These are phyloP conservation scores for Penicillium glabrum DNA, from an alignment of 2,329 filamentous ascomycete genomes.

Conservation along the genomic window DNA sequence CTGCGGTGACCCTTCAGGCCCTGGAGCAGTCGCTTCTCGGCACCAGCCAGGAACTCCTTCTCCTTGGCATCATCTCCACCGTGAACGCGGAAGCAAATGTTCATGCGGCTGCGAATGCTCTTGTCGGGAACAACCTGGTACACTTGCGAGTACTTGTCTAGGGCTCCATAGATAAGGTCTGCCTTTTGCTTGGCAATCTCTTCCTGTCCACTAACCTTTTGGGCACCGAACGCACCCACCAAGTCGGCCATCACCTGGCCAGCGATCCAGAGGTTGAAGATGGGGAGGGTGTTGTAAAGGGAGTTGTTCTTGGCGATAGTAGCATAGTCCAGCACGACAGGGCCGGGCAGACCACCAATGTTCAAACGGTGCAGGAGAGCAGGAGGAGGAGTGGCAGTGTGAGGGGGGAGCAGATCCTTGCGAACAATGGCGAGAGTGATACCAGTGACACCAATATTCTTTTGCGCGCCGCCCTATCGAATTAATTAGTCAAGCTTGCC, in stretches of 20 bases:
- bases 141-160: constrained; percentile 71
- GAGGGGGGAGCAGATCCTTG: constrained; percentile 74
- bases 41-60: constrained; percentile 75
- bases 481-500: constrained; percentile 11
- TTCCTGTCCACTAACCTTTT: constrained; percentile 75
- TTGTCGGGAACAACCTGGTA: constrained; percentile 79
- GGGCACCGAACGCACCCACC: constrained; percentile 61
- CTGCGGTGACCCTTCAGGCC: constrained; percentile 87
- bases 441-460: constrained; percentile 86
- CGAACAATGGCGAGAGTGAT: constrained; percentile 83
- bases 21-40: constrained; percentile 65
- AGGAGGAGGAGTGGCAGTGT: constrained; percentile 63
- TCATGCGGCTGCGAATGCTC: constrained; percentile 80
- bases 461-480: constrained; percentile 71
- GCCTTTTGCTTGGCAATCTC: constrained; percentile 73
- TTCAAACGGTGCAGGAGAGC: constrained; percentile 70
- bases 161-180: constrained; percentile 68
- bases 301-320: constrained; percentile 90
- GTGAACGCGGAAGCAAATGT: constrained; percentile 83
- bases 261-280: constrained; percentile 89
- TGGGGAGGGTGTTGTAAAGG: constrained; percentile 92
- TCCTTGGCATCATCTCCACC: constrained; percentile 68
- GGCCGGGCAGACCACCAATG: constrained; percentile 63
- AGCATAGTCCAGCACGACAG: constrained; percentile 78
- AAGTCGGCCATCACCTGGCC: constrained; percentile 84